Percentiles rank a stretch among this genome's conserved stretches.
These are phyloP conservation scores for Scytalidium lignicola DNA, from an alignment of 2,329 filamentous ascomycete species.

Conservation along the genomic window DNA sequence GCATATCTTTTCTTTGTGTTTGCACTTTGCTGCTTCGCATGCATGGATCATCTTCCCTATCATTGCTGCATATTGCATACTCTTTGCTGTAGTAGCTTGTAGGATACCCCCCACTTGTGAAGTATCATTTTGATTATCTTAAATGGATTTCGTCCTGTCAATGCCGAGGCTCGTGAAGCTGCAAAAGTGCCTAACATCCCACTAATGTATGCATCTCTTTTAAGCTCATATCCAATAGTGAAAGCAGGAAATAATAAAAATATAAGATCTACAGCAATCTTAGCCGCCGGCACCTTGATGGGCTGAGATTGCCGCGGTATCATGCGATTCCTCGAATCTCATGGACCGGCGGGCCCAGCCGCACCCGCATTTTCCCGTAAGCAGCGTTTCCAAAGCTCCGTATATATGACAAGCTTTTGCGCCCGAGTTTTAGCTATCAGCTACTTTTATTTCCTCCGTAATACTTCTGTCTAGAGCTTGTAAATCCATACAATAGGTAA, in stretches of 20 bases:
- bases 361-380: neutral
- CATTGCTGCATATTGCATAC: neutral
- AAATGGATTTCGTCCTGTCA: too few relatives aligned
- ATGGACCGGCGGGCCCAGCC: neutral
- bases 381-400: neutral
- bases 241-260: too few relatives aligned
- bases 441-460: too few relatives aligned
- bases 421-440: neutral
- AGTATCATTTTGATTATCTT: neutral
- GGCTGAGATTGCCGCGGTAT: neutral
- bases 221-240: too few relatives aligned
- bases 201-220: too few relatives aligned
- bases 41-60: neutral
- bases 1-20: neutral
- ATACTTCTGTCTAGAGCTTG: slow-evolving; percentile 4
- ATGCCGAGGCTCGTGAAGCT: too few relatives aligned
- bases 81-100: neutral
- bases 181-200: too few relatives aligned
- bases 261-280: neutral
- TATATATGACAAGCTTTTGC: neutral
- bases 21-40: neutral
- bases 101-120: neutral
- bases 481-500: neutral
- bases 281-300: neutral
- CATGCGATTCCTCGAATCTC: neutral